Evolutionary conservation across 805 yeast genomes (phyloP).

Genomic region (Kregervanrija pseudodelftensis): DNA sequence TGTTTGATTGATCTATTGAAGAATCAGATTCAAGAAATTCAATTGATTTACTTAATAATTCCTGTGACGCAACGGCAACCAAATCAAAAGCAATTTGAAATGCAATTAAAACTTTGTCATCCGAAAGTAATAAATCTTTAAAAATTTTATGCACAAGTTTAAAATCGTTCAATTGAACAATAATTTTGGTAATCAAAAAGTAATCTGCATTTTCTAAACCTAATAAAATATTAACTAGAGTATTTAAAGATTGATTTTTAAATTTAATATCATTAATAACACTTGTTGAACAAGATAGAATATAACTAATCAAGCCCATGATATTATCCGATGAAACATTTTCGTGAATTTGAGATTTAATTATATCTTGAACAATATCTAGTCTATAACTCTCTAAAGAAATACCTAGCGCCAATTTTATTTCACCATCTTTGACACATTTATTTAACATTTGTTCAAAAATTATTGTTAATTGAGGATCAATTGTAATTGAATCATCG

Average conservation of each 20-base stretch:
- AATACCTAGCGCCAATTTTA: constrained; percentile 80
- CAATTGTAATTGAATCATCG: constrained; percentile 33
- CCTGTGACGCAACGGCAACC: constrained; percentile 87
- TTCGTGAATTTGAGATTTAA: constrained; percentile 31
- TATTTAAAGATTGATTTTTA: constrained; percentile 55
- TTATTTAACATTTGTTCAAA: constrained; percentile 84
- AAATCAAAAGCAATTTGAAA: constrained; percentile 94
- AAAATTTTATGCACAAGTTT: constrained; percentile 64
- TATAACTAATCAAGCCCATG: constrained; percentile 57
- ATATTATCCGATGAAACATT: constrained; percentile 45
- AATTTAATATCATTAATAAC: constrained; percentile 60
- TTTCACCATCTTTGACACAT: constrained; percentile 66
- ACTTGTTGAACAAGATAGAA: constrained; percentile 57
- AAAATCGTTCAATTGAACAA: constrained; percentile 79
- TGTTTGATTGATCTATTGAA: constrained; percentile 18
- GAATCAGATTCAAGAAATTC: constrained; percentile 29
- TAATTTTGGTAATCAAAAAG: constrained; percentile 75
- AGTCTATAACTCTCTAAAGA: constrained; percentile 82
- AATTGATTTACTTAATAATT: constrained; percentile 56
- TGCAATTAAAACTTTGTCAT: constrained; percentile 49
- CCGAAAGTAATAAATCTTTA: constrained; percentile 41
- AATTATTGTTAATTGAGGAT: constrained; percentile 55
- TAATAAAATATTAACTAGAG: constrained; percentile 55
- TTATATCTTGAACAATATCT: constrained; percentile 64
- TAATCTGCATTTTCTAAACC: constrained; percentile 64